A percentile compares a stretch with the other conserved stretches of the same genome.
These are phyloP conservation scores for Nemania sp. DNA, from an alignment of 2,329 filamentous ascomycete species.

Conservation along the genomic window DNA sequence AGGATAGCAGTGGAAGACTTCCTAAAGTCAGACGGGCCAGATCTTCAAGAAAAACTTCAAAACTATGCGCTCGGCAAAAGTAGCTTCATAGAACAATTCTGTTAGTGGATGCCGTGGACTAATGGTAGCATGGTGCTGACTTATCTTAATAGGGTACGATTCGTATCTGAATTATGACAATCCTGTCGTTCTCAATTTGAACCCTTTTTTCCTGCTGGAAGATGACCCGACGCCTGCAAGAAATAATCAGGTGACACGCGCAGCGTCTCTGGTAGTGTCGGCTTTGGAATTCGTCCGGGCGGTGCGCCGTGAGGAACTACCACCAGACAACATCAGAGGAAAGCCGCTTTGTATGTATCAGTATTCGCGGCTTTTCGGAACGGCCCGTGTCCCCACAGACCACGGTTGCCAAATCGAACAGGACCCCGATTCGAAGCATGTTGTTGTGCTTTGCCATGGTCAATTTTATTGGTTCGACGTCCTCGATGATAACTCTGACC, in stretches of 20 bases:
- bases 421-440: slow-evolving; percentile 90
- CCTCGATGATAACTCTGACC: slow-evolving; percentile 90
- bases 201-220: slow-evolving; percentile 96
- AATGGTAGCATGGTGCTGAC: neutral
- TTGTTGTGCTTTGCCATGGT: slow-evolving; percentile 92
- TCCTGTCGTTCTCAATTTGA: slow-evolving; percentile 95
- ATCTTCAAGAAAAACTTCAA: slow-evolving; percentile 88
- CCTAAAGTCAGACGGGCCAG: slow-evolving; percentile 80
- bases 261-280: slow-evolving; percentile 90
- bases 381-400: slow-evolving; percentile 91
- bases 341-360: slow-evolving; percentile 97
- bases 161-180: slow-evolving; percentile 99
- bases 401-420: slow-evolving; percentile 96
- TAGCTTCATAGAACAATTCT: slow-evolving; percentile 99
- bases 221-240: slow-evolving; percentile 96
- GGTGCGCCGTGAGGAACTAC: slow-evolving; percentile 90
- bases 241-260: slow-evolving; percentile 95
- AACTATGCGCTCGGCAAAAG: slow-evolving; percentile 90
- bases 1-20: slow-evolving; percentile 85
- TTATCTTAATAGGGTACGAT: slow-evolving; percentile 83
- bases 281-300: slow-evolving; percentile 92
- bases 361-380: slow-evolving; percentile 94
- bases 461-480: slow-evolving; percentile 99
- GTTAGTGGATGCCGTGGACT: slow-evolving; percentile 65
- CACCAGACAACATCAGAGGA: slow-evolving; percentile 86